A percentile compares a stretch with the other conserved stretches of the same genome.
Evolutionary conservation across 805 yeast genomes (phyloP).

Genomic region (Nakazawaea ishiwadae): DNA sequence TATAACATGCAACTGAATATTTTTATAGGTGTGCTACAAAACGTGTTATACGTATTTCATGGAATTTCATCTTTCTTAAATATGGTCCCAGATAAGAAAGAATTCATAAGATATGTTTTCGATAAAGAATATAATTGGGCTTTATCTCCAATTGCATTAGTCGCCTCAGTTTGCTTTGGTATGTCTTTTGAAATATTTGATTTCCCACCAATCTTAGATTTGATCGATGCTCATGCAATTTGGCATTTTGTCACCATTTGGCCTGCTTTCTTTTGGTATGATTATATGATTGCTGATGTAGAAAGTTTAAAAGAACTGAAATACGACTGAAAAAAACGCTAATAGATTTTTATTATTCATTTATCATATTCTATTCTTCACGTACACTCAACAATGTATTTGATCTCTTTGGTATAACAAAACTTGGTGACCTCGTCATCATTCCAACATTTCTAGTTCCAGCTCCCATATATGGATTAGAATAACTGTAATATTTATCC

Average conservation of each 20-base stretch:
- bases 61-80: slow-evolving; percentile 26
- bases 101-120: neutral
- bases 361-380: slow-evolving; percentile 2
- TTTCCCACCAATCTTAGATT: slow-evolving; percentile 65
- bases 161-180: slow-evolving; percentile 54
- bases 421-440: slow-evolving; percentile 9
- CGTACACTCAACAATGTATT: slow-evolving; percentile 8
- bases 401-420: slow-evolving; percentile 6
- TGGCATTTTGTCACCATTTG: slow-evolving; percentile 91
- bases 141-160: slow-evolving; percentile 49
- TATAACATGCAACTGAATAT: slow-evolving; percentile 93
- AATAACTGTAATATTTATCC: neutral
- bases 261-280: slow-evolving; percentile 75
- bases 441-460: neutral
- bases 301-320: slow-evolving; percentile 16
- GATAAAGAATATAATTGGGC: slow-evolving; percentile 32
- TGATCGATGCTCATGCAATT: slow-evolving; percentile 86
- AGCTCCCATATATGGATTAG: slow-evolving; percentile 3
- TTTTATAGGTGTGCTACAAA: slow-evolving; percentile 71
- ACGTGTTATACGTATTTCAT: slow-evolving; percentile 44
- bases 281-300: slow-evolving; percentile 46
- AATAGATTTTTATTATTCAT: neutral
- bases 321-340: slow-evolving; percentile 1
- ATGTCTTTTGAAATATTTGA: slow-evolving; percentile 91
- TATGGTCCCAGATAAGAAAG: slow-evolving; percentile 4